Conservation (phyloP, 2,329 filamentous ascomycete species). For the Diaporthe eres region DNA sequence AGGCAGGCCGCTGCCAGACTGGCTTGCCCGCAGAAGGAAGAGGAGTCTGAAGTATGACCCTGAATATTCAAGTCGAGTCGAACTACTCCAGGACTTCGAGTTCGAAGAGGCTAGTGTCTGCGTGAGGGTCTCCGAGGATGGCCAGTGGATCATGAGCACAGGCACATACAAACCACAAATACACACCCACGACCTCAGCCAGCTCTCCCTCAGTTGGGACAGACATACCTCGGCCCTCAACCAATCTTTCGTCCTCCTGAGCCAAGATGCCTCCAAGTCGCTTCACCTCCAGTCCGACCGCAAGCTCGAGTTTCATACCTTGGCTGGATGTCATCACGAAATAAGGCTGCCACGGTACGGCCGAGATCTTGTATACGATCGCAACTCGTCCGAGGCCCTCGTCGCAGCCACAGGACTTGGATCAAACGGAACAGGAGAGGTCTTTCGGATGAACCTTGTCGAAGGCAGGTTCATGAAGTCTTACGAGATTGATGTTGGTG, state of each 20-base stretch:
- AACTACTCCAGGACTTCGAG: slow-evolving; percentile 96
- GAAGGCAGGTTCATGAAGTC: slow-evolving; percentile 94
- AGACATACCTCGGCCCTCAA: slow-evolving; percentile 94
- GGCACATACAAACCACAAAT: slow-evolving; percentile 84
- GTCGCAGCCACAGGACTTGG: slow-evolving; percentile 91
- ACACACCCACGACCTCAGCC: slow-evolving; percentile 94
- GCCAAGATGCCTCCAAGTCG: slow-evolving; percentile 93
- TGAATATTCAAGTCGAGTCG: slow-evolving; percentile 93
- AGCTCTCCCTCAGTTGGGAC: slow-evolving; percentile 92
- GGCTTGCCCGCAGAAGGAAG: slow-evolving; percentile 92
- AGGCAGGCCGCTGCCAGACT: slow-evolving; percentile 90
- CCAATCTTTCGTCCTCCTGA: slow-evolving; percentile 89
- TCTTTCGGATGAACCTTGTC: slow-evolving; percentile 93
- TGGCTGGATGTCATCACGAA: slow-evolving; percentile 87
- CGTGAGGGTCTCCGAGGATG: slow-evolving; percentile 92
- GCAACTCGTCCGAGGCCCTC: slow-evolving; percentile 84
- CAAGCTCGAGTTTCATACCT: slow-evolving; percentile 92
- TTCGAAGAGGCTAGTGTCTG: slow-evolving; percentile 96
- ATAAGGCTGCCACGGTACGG: slow-evolving; percentile 95
- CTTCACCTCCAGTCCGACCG: slow-evolving; percentile 94
- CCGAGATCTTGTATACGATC: slow-evolving; percentile 88
- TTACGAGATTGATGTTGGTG: slow-evolving; percentile 91
- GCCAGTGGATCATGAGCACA: slow-evolving; percentile 97
- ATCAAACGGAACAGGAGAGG: slow-evolving; percentile 87
- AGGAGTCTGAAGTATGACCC: slow-evolving; percentile 91